Evolutionary conservation across 139 green algal species (phyloP).

Genomic region (Closterium sp.): DNA sequence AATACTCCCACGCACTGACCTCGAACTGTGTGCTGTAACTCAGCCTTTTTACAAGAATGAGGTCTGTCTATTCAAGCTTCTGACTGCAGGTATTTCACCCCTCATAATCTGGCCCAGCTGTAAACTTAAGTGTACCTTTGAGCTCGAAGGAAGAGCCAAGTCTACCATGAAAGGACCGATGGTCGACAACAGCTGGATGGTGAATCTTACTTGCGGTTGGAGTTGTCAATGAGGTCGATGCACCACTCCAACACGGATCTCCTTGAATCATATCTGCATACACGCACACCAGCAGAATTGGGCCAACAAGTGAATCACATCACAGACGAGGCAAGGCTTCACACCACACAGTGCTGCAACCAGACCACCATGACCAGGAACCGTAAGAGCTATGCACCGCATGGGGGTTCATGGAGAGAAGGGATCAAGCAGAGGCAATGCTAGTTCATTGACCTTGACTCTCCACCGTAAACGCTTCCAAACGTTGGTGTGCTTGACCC

Average conservation of each 20-base stretch:
- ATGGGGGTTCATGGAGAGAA: not conserved
- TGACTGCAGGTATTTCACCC: not conserved
- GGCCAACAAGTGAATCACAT: too few relatives aligned
- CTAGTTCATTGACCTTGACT: not conserved
- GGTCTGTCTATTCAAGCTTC: too few relatives aligned
- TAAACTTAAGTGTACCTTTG: too few relatives aligned
- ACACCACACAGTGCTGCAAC: not conserved
- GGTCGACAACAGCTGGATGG: not conserved
- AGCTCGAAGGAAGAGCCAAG: not conserved
- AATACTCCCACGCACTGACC: too few relatives aligned
- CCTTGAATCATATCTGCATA: conserved; percentile 38
- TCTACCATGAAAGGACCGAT: too few relatives aligned
- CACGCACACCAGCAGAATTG: too few relatives aligned
- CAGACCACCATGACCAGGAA: not conserved
- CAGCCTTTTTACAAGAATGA: too few relatives aligned
- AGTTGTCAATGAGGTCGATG: conserved; percentile 47
- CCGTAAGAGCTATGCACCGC: not conserved
- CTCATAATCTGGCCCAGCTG: not conserved
- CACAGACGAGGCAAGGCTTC: not conserved
- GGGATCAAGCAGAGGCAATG: too few relatives aligned
- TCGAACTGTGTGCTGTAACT: too few relatives aligned
- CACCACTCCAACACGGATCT: conserved; percentile 40
- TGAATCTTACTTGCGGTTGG: conserved; percentile 32
- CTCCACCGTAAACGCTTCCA: not conserved
- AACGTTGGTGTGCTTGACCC: too few relatives aligned